A percentile compares a stretch with the other conserved stretches of the same genome.
Evolutionary conservation across 2,329 filamentous ascomycete species (phyloP).

Genomic region (Dryadomyces sulphureus): DNA sequence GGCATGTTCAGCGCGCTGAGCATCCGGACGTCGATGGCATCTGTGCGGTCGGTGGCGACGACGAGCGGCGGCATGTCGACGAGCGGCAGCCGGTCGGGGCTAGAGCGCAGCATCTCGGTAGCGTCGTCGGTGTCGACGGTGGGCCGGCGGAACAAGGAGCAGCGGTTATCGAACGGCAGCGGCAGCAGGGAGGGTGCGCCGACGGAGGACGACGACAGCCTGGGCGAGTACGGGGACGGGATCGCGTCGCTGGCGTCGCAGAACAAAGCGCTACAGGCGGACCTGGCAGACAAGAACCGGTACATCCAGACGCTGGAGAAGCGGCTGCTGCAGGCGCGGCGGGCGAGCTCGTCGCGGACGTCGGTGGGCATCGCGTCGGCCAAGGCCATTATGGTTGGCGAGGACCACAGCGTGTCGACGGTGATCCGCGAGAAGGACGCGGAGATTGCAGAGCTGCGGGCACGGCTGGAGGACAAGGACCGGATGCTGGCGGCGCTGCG

Average conservation of each 20-base stretch:
- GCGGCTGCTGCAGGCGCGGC: conserved; percentile 73
- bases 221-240: conserved; percentile 76
- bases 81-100: conserved; percentile 22
- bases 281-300: conserved; percentile 89
- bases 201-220: conserved; percentile 51
- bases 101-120: conserved; percentile 53
- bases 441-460: conserved; percentile 82
- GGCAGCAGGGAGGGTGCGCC: conserved; percentile 20
- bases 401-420: conserved; percentile 60
- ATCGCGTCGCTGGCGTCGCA: conserved; percentile 71
- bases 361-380: conserved; percentile 52
- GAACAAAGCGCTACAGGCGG: conserved; percentile 82
- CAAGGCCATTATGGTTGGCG: conserved; percentile 54
- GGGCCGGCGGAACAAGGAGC: conserved; percentile 33
- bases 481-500: conserved; percentile 80
- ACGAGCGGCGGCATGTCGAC: conserved; percentile 30
- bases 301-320: conserved; percentile 94
- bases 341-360: conserved; percentile 77
- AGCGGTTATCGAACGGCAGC: conserved; percentile 22
- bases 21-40: conserved; percentile 46
- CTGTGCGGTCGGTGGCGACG: conserved; percentile 28
- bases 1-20: conserved; percentile 56
- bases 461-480: conserved; percentile 86
- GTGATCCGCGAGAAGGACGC: conserved; percentile 77
- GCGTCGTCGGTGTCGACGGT: conserved; percentile 48